A percentile compares a stretch with the other conserved stretches of the same genome.
Conservation (phyloP, 306 rosid species). For the Fragaria vesca region DNA sequence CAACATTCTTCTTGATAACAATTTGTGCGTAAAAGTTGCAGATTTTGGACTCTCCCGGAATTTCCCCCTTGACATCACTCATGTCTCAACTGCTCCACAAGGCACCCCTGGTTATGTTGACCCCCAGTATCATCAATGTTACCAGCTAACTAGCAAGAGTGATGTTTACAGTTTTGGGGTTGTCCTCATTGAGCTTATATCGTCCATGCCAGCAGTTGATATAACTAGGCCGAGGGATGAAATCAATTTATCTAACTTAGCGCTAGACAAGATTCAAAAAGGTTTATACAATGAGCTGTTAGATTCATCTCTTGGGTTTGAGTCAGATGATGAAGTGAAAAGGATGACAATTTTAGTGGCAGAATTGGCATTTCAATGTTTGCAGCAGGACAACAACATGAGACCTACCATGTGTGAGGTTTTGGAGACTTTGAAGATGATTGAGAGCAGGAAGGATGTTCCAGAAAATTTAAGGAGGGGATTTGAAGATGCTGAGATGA, state of each 20-base stretch:
- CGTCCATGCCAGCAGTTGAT: slow-evolving; percentile 70
- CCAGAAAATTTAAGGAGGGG: slow-evolving; percentile 17
- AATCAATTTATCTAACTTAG: slow-evolving; percentile 56
- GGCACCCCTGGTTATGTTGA: slow-evolving; percentile 81
- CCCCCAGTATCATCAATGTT: slow-evolving; percentile 65
- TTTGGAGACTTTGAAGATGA: slow-evolving; percentile 40
- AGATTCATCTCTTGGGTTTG: slow-evolving; percentile 55
- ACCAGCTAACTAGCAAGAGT: slow-evolving; percentile 66
- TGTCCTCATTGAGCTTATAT: slow-evolving; percentile 61
- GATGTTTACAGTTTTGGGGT: slow-evolving; percentile 81
- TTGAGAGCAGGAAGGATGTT: slow-evolving; percentile 33
- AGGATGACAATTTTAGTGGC: slow-evolving; percentile 55
- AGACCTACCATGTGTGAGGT: slow-evolving; percentile 75
- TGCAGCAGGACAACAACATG: slow-evolving; percentile 58
- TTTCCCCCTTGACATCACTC: slow-evolving; percentile 54
- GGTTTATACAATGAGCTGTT: slow-evolving; percentile 44
- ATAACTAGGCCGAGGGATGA: slow-evolving; percentile 52
- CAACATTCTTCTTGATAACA: slow-evolving; percentile 60
- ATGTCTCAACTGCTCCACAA: slow-evolving; percentile 76
- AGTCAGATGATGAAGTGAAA: slow-evolving; percentile 37
- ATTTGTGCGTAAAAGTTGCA: slow-evolving; percentile 60
- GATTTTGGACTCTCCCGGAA: slow-evolving; percentile 78
- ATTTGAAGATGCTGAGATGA: slow-evolving; percentile 8
- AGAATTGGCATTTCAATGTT: slow-evolving; percentile 61
- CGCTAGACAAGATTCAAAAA: slow-evolving; percentile 41